Base-by-base conservation (phyloP, 106 monocot species). In the Cymbidium sinense region DNA sequence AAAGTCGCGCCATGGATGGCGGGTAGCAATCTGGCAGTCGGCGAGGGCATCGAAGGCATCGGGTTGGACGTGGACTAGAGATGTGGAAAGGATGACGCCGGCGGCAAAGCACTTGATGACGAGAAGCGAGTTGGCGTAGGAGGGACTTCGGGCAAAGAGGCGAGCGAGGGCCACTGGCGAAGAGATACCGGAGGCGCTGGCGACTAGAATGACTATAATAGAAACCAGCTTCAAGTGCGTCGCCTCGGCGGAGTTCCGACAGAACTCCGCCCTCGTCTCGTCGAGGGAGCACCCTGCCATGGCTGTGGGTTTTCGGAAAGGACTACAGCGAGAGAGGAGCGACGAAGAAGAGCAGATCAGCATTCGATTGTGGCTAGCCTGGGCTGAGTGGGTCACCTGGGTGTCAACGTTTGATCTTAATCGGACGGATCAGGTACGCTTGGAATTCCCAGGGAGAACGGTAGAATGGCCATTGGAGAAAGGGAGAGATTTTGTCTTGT, bases 51-150 rank as follows among this genome's bases (percentile, higher is more conserved):
- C 84, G 91, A 86, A 89, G 74, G 96, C 93, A 75, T 96, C 96
- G 62, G 96, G 96, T 80, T 93, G 88, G 77, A 96, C 96, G 70
- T 96, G 96, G 79, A 96, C 96, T 74, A 96, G 93, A 58, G 96
- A 87, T 5, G 96, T 96, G 7, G 96, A 91, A 70, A 96, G 86
- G 80, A 96, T 89, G 62, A 96, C 96, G 20, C 96, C 96, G 13
- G 96, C 96, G 52, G 93, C 93, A 77, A 89, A 96, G 88, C 91
- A 93, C 88, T 96, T 96, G 84, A 96, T 90, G 44, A 96, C 74
- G 72, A 91, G 89, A 12, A 96, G 87, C 9, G 89, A 80, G 23
- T 28, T 33, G 28, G 70, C 72, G 83, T 91, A 93, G 31, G 81
- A 78, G 4, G 89, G 84, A 64, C 84, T 83, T 11, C 85, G 77